phyloP scores from a whole-genome alignment of 805 yeast genomes.

The Grigorovia transvaalensis region DNA sequence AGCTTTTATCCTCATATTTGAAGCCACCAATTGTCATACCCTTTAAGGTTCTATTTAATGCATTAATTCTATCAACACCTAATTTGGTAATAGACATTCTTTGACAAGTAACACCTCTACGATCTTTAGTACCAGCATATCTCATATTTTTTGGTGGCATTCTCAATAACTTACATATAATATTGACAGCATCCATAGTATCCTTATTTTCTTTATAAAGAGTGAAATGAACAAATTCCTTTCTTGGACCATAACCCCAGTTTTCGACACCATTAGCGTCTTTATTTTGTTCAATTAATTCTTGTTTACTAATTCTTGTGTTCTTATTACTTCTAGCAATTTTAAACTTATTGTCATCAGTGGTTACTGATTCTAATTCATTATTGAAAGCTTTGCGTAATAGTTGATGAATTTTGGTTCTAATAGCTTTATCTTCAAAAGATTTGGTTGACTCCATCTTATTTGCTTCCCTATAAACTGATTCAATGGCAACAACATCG shows the following conservation, averaged over 20 bases:
- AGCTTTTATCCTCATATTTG: slow-evolving; percentile 46
- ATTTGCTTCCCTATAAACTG: slow-evolving; percentile 43
- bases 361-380: slow-evolving; percentile 70
- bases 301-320: slow-evolving; percentile 31
- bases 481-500: slow-evolving; percentile 47
- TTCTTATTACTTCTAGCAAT: slow-evolving; percentile 44
- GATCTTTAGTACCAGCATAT: slow-evolving; percentile 93
- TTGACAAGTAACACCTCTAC: slow-evolving; percentile 93
- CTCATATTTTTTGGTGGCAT: slow-evolving; percentile 61
- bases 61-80: slow-evolving; percentile 62
- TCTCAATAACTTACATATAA: slow-evolving; percentile 62
- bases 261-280: slow-evolving; percentile 45
- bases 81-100: slow-evolving; percentile 58
- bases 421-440: slow-evolving; percentile 56
- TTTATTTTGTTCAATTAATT: slow-evolving; percentile 27
- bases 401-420: slow-evolving; percentile 72
- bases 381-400: slow-evolving; percentile 64
- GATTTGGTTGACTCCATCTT: slow-evolving; percentile 46
- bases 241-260: slow-evolving; percentile 65
- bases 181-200: slow-evolving; percentile 86
- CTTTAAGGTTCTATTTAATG: slow-evolving; percentile 62
- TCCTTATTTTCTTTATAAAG: slow-evolving; percentile 92
- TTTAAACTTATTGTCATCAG: slow-evolving; percentile 53
- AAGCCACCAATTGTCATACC: slow-evolving; percentile 79
- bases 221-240: slow-evolving; percentile 62